phyloP scores from a whole-genome alignment of 2,329 filamentous ascomycete species.

The Dactylellina sp. region DNA sequence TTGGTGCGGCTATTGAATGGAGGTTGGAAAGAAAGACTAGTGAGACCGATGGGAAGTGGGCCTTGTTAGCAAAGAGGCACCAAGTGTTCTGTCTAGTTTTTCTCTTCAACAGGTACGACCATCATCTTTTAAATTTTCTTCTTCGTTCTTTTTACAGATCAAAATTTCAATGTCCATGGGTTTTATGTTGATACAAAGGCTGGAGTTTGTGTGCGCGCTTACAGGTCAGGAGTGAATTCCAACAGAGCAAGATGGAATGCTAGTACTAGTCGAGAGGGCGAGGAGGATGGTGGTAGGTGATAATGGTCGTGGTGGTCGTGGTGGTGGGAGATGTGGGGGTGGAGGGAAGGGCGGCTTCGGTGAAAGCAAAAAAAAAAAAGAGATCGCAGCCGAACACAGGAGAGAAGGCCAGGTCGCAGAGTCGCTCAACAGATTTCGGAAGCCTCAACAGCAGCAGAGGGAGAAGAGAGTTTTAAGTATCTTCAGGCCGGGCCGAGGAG shows the following conservation, averaged over 20 bases:
- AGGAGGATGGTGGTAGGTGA: too few relatives aligned
- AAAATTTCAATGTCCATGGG: too few relatives aligned
- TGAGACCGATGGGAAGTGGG: conserved; percentile 56
- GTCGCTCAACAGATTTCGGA: conserved; percentile 20
- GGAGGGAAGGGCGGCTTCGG: not conserved
- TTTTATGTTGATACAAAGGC: too few relatives aligned
- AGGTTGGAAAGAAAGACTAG: conserved; percentile 60
- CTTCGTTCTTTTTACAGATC: too few relatives aligned
- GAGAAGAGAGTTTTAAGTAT: too few relatives aligned
- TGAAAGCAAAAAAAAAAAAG: conserved; percentile 7
- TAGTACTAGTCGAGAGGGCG: not conserved
- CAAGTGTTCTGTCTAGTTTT: too few relatives aligned
- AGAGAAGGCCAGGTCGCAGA: too few relatives aligned
- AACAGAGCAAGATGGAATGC: not conserved
- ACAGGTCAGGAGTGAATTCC: conserved; percentile 1
- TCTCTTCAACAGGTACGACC: too few relatives aligned
- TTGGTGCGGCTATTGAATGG: conserved; percentile 44
- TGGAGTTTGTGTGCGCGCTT: not conserved
- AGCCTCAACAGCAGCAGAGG: too few relatives aligned
- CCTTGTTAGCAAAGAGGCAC: not conserved
- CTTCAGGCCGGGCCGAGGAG: too few relatives aligned
- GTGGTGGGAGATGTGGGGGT: not conserved
- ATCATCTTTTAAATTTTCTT: too few relatives aligned
- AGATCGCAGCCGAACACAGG: not conserved
- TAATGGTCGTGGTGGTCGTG: not conserved